phyloP scores from a whole-genome alignment of 2,329 filamentous ascomycete genomes.

The Colletotrichum cordylinicola region DNA sequence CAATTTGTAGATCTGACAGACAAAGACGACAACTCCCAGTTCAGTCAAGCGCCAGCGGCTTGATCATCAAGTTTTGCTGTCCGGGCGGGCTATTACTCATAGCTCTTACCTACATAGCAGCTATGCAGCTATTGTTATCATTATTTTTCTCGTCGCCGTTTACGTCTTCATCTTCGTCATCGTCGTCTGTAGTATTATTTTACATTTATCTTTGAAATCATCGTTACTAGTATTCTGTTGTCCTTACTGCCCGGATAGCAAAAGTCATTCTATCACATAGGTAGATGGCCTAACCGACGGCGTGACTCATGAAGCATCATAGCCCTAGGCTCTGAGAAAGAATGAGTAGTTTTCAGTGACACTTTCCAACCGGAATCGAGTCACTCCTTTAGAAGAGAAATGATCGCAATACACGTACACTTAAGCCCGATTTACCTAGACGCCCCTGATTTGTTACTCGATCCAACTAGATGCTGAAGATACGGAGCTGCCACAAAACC shows the following conservation, averaged over 20 bases:
- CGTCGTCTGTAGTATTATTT: too few species aligned
- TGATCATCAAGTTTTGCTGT: too few species aligned
- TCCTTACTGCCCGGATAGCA: not conserved
- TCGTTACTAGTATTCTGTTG: too few species aligned
- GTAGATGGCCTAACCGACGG: too few species aligned
- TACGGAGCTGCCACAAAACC: not conserved
- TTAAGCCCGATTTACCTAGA: not conserved
- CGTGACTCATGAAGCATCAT: too few species aligned
- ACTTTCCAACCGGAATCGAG: not conserved
- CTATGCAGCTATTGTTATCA: too few species aligned
- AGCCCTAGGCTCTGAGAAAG: too few species aligned
- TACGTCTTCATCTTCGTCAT: too few species aligned
- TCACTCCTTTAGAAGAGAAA: not conserved
- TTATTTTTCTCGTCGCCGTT: too few species aligned
- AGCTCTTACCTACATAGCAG: too few species aligned
- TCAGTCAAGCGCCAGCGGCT: not conserved
- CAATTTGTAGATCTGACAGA: not conserved
- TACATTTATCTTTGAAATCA: too few species aligned
- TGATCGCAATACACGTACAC: not conserved
- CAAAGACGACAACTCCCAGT: not conserved
- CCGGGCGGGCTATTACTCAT: too few species aligned
- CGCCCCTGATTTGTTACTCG: not conserved
- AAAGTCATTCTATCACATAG: not conserved
- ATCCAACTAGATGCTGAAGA: not conserved
- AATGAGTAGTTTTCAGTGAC: not conserved